A percentile compares a stretch with the other conserved stretches of the same genome.
Evolutionary conservation across 73 alveolate genomes (phyloP).

Genomic region (Paramecium sexaurelia): DNA sequence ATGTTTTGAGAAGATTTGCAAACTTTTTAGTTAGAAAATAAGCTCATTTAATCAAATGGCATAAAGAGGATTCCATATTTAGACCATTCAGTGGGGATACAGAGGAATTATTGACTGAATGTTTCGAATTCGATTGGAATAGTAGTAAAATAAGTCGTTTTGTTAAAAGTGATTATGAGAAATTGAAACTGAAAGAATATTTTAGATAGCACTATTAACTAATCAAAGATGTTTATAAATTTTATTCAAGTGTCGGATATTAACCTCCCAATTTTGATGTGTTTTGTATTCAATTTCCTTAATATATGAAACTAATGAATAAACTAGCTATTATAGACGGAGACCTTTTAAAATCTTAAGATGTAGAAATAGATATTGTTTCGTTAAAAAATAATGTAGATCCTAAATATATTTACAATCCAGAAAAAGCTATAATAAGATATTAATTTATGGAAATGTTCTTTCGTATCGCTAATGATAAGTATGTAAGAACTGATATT

Average conservation of each 20-base stretch:
- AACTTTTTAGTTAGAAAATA: neutral
- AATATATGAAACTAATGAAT: conserved; percentile 53
- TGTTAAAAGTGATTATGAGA: conserved; percentile 73
- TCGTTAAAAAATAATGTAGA: conserved; percentile 33
- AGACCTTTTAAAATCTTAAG: neutral
- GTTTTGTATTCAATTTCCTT: neutral
- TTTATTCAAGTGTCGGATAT: conserved; percentile 48
- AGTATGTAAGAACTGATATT: conserved; percentile 66
- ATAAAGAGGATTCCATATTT: conserved; percentile 63
- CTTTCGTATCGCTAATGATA: conserved; percentile 71
- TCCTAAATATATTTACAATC: conserved; percentile 53
- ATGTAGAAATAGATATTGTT: neutral
- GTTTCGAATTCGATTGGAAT: conserved; percentile 90
- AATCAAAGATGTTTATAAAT: conserved; percentile 62
- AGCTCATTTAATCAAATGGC: conserved; percentile 58
- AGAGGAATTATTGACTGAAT: no score
- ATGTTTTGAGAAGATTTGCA: neutral
- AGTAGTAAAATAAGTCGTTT: conserved; percentile 71
- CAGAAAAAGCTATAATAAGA: conserved; percentile 69
- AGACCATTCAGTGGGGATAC: no score
- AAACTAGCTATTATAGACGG: neutral
- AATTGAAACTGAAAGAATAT: conserved; percentile 60
- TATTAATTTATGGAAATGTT: conserved; percentile 74
- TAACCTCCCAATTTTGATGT: neutral
- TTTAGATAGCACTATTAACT: conserved; percentile 59